Evolutionary conservation across 2,329 filamentous ascomycete genomes (phyloP).

Genomic region (Epichloe sibirici): DNA sequence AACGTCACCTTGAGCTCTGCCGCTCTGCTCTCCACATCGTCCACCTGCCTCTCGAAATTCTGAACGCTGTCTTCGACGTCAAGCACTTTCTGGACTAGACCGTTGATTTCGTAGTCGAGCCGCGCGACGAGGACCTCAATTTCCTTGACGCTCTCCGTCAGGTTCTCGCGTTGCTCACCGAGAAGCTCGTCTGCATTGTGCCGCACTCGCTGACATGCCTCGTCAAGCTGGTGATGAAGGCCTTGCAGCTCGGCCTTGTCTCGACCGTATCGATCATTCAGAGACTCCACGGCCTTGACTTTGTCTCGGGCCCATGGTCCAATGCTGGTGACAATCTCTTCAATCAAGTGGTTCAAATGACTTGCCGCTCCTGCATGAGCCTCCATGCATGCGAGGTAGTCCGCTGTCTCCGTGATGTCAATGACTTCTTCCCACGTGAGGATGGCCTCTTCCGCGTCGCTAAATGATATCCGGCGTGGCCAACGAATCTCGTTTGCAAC

Average conservation of each 20-base stretch:
- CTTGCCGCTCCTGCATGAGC: slow-evolving; percentile 41
- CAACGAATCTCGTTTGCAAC: slow-evolving; percentile 46
- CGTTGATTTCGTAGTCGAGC: slow-evolving; percentile 82
- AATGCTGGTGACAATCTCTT: slow-evolving; percentile 37
- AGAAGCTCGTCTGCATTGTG: slow-evolving; percentile 58
- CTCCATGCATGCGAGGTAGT: slow-evolving; percentile 16
- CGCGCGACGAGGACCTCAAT: slow-evolving; percentile 72
- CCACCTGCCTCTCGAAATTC: slow-evolving; percentile 69
- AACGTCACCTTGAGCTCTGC: slow-evolving; percentile 50
- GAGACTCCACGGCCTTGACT: slow-evolving; percentile 39
- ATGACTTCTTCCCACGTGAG: slow-evolving; percentile 50
- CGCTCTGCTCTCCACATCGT: slow-evolving; percentile 54
- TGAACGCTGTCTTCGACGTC: slow-evolving; percentile 76
- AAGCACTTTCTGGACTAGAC: slow-evolving; percentile 65
- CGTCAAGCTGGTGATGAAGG: slow-evolving; percentile 57
- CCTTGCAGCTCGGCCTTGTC: slow-evolving; percentile 54
- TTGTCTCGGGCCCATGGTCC: slow-evolving; percentile 50
- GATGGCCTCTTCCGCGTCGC: slow-evolving; percentile 62
- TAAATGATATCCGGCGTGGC: slow-evolving; percentile 64
- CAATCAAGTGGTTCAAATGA: slow-evolving; percentile 40
- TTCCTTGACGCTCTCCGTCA: slow-evolving; percentile 63
- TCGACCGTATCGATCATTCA: slow-evolving; percentile 50
- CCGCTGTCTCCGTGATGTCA: slow-evolving; percentile 22
- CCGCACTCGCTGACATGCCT: slow-evolving; percentile 56
- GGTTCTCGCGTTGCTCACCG: slow-evolving; percentile 51